A percentile compares a stretch with the other conserved stretches of the same genome.
Conservation (phyloP, 768 basidiomycete species). For the Mycena metata region DNA sequence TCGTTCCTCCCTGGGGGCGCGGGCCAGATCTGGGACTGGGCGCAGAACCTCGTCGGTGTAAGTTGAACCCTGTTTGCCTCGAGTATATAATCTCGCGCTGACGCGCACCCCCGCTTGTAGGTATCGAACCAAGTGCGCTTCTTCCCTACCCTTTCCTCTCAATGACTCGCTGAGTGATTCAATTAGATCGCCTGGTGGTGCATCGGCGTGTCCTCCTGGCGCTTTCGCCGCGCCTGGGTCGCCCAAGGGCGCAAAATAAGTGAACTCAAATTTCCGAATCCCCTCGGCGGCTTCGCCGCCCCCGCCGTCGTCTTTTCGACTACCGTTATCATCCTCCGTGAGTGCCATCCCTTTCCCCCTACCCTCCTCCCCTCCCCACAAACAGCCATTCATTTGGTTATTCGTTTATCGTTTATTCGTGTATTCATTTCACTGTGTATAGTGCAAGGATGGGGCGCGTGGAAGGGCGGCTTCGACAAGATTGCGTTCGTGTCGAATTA, state of each 20-base stretch:
- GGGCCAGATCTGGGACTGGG: slow-evolving; percentile 26
- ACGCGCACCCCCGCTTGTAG: slow-evolving; percentile 7
- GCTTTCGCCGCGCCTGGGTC: slow-evolving; percentile 27
- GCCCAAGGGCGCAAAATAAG: slow-evolving; percentile 18
- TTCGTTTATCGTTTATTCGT: too few species aligned
- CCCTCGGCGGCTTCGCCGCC: slow-evolving; percentile 22
- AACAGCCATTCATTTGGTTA: too few species aligned
- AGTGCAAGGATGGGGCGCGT: slow-evolving; percentile 29
- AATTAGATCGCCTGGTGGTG: slow-evolving; percentile 27
- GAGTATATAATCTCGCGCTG: too few species aligned
- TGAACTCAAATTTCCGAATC: slow-evolving; percentile 23
- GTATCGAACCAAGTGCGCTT: slow-evolving; percentile 24
- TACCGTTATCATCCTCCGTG: slow-evolving; percentile 20
- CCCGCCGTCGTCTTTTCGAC: slow-evolving; percentile 24
- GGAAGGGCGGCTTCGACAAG: slow-evolving; percentile 23
- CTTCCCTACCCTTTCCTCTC: background rate
- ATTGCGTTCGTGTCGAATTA: slow-evolving; percentile 24
- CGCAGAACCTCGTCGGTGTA: slow-evolving; percentile 28
- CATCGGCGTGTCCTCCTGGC: slow-evolving; percentile 25
- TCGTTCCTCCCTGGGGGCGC: slow-evolving; percentile 27
- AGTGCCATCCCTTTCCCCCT: too few species aligned
- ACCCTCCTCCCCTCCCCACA: too few species aligned
- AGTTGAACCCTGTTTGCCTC: slow-evolving; percentile 13
- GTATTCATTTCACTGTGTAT: too few species aligned
- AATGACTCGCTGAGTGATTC: background rate